Evolutionary conservation across 2,329 filamentous ascomycete species (phyloP).

Genomic region (Emydomyces testavorans): DNA sequence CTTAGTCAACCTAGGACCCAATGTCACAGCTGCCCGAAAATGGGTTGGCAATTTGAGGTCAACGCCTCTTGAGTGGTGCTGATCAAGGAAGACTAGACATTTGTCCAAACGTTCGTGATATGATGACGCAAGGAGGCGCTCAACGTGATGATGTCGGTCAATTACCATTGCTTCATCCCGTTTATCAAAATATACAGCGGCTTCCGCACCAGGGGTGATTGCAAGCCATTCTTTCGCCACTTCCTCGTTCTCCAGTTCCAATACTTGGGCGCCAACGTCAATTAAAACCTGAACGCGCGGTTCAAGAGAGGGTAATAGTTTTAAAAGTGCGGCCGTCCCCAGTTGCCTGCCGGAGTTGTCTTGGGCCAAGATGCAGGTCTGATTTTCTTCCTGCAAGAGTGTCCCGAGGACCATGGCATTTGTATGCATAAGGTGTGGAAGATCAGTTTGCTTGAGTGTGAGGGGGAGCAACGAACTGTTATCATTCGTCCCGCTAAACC

Average conservation of each 20-base stretch:
- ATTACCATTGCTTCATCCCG: constrained; percentile 25
- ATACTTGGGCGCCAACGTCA: constrained; percentile 54
- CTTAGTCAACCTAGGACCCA: constrained; percentile 55
- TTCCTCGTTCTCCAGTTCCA: constrained; percentile 47
- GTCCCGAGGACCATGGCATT: constrained; percentile 51
- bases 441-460: constrained; percentile 42
- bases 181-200: constrained; percentile 44
- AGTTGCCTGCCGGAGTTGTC: constrained; percentile 16
- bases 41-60: constrained; percentile 50
- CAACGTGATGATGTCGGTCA: constrained; percentile 20
- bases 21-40: constrained; percentile 55
- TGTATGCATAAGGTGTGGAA: constrained; percentile 45
- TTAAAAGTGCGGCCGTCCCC: constrained; percentile 37
- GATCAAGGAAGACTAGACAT: constrained; percentile 59
- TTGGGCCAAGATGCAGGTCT: constrained; percentile 10
- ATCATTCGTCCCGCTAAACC: constrained; percentile 57
- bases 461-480: constrained; percentile 45
- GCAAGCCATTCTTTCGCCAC: constrained; percentile 47
- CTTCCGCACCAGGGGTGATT: constrained; percentile 24
- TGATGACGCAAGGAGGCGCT: constrained; percentile 28
- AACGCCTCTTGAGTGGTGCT: constrained; percentile 58
- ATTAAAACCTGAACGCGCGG: constrained; percentile 46
- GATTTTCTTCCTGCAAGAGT: constrained; percentile 43
- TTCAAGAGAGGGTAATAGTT: constrained; percentile 29
- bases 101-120: constrained; percentile 46